phyloP scores from a whole-genome alignment of 306 rosid genomes.

The Vigna unguiculata region DNA sequence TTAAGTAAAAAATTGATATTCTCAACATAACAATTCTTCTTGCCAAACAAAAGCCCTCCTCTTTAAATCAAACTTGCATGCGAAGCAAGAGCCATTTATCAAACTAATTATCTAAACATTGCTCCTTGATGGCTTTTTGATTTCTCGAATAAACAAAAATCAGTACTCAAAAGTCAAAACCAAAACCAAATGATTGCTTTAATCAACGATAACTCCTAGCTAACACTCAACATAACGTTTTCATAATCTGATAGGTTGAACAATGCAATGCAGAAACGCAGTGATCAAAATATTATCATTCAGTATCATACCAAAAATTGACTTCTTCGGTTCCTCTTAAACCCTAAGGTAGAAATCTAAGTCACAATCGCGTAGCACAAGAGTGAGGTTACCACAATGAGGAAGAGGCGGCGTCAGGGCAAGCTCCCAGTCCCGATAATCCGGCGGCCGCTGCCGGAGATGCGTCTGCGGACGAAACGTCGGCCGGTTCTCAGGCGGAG shows the following conservation, averaged over 20 bases:
- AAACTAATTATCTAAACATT: background rate
- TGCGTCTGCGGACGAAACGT: conserved; percentile 8
- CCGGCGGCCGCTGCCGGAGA: conserved; percentile 48
- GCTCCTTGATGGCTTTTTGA: conserved; percentile 10
- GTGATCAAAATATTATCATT: conserved; percentile 9
- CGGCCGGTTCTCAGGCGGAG: background rate
- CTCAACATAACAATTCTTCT: conserved; percentile 1
- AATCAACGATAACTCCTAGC: background rate
- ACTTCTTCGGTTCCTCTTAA: background rate
- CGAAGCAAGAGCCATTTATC: conserved; percentile 8
- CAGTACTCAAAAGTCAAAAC: background rate
- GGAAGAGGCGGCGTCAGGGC: conserved; percentile 54
- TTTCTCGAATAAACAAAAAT: background rate
- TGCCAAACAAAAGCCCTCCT: background rate
- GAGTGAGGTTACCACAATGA: conserved; percentile 57
- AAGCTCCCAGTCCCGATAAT: conserved; percentile 80
- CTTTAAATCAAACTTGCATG: conserved; percentile 24
- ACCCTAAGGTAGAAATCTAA: conserved; percentile 21
- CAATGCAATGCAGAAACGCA: conserved; percentile 16
- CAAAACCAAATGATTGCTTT: conserved; percentile 17
- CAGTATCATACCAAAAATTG: background rate
- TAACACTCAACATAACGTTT: conserved; percentile 15
- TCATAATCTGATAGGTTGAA: background rate
- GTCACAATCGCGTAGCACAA: background rate
- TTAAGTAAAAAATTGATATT: conserved; percentile 16